Conservation (phyloP, 1,284 basidiomycete species). For the Phylloboletellus chloephorus region DNA sequence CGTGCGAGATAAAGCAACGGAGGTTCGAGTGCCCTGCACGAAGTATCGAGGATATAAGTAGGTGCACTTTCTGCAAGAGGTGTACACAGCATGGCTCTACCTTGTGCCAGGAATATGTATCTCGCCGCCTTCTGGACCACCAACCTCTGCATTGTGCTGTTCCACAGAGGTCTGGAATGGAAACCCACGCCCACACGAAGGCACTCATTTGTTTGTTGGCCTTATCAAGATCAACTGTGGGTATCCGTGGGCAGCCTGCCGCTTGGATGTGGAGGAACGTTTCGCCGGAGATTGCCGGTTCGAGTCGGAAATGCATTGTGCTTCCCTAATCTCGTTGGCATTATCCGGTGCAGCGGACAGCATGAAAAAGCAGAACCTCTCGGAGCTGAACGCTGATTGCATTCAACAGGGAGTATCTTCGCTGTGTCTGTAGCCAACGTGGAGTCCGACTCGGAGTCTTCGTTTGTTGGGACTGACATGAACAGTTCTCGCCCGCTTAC, state of each 20-base stretch:
- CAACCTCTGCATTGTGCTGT: conserved; percentile 23
- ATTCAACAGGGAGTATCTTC: no score
- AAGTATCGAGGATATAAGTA: conserved; percentile 8
- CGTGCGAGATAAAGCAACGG: conserved; percentile 1
- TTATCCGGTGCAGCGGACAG: no score
- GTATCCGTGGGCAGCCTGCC: conserved; percentile 7
- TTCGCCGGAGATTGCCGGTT: conserved; percentile 17
- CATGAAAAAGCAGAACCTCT: no score
- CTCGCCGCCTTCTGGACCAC: conserved; percentile 13
- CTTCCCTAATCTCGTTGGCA: no score
- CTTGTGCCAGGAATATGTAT: conserved; percentile 23
- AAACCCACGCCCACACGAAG: conserved; percentile 18
- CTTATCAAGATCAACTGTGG: conserved; percentile 9
- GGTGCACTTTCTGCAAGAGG: neutral
- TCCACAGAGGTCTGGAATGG: conserved; percentile 19
- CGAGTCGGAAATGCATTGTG: conserved; percentile 8
- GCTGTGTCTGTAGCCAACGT: no score
- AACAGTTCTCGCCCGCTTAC: no score
- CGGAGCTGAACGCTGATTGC: no score
- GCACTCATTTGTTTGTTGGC: conserved; percentile 13
- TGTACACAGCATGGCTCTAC: conserved; percentile 1
- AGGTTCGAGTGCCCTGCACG: conserved; percentile 2
- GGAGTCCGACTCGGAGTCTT: no score
- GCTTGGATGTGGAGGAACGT: conserved; percentile 11
- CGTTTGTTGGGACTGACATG: no score